phyloP scores from a whole-genome alignment of 129 eudicot species.

The Tanacetum coccineum region DNA sequence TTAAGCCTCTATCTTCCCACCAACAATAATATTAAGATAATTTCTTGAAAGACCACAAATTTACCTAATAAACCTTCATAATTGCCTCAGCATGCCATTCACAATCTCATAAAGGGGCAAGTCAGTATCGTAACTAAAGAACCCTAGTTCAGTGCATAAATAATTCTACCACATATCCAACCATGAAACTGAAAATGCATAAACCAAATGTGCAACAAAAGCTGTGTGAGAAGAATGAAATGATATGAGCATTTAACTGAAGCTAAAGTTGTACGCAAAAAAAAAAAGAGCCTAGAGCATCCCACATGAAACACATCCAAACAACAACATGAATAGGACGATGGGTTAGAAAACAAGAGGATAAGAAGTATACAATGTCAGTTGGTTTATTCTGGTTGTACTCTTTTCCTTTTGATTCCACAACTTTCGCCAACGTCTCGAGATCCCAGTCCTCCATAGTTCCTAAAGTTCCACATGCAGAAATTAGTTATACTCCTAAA shows the following conservation, averaged over 20 bases:
- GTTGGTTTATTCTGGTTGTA: conserved; percentile 90
- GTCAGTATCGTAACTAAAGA: background rate
- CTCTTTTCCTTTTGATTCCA: conserved; percentile 74
- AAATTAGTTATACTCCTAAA: background rate
- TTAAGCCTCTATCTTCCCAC: background rate
- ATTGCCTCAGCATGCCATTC: background rate
- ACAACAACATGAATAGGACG: background rate
- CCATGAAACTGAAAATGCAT: no score
- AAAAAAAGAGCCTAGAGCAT: no score
- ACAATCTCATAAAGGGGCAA: background rate
- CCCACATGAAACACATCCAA: background rate
- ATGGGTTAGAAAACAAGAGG: background rate
- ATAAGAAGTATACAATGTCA: conserved; percentile 52
- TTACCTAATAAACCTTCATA: conserved; percentile 2
- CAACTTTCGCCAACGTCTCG: conserved; percentile 77
- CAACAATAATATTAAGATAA: background rate
- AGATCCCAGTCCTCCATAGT: conserved; percentile 95
- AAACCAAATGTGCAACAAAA: no score
- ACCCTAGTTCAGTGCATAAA: background rate
- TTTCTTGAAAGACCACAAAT: background rate
- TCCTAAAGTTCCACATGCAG: conserved; percentile 29
- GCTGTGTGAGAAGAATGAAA: no score
- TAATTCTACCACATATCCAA: no score
- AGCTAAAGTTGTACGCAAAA: no score
- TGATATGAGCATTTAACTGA: background rate